These are phyloP conservation scores for Pseudonectria buxi DNA, from an alignment of 2,329 filamentous ascomycete species.

Conservation along the genomic window DNA sequence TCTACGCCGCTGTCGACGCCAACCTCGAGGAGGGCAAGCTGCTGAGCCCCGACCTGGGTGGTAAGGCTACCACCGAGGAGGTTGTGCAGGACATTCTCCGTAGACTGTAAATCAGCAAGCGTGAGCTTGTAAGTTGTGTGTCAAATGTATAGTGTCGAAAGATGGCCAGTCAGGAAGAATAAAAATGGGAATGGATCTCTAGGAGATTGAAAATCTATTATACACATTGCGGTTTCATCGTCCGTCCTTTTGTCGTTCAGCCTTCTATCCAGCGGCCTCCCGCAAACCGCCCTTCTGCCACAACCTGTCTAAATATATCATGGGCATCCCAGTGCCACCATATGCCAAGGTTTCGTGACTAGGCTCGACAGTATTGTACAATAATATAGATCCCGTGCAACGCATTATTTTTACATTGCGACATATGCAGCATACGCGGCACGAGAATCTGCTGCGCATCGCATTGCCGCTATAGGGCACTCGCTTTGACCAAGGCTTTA, in stretches of 20 bases:
- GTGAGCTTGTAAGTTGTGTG: too few relatives aligned
- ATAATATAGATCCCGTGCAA: conserved; percentile 15
- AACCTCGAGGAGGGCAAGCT: conserved; percentile 79
- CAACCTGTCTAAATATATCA: conserved; percentile 11
- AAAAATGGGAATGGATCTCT: conserved; percentile 1
- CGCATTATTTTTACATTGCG: conserved; percentile 17
- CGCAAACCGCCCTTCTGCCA: not conserved
- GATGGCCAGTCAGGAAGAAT: too few relatives aligned
- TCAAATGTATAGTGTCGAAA: too few relatives aligned
- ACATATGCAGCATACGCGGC: conserved; percentile 2
- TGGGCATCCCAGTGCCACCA: conserved; percentile 11
- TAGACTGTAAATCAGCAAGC: conserved; percentile 53
- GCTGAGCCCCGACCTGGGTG: conserved; percentile 84
- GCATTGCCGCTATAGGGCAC: conserved; percentile 4
- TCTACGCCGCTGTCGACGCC: conserved; percentile 86
- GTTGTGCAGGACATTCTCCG: conserved; percentile 82
- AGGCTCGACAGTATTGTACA: conserved; percentile 21
- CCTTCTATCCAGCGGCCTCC: conserved; percentile 3
- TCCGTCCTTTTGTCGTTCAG: conserved; percentile 1
- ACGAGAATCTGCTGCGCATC: conserved; percentile 3
- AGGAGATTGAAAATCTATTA: conserved; percentile 18
- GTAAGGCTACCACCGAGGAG: conserved; percentile 76
- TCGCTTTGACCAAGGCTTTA: conserved; percentile 23
- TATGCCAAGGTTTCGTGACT: conserved; percentile 1
- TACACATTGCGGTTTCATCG: conserved; percentile 10